Evolutionary conservation across 768 basidiomycete genomes (phyloP), one percentile per base, ranked within the genome.

Genomic region (Terana coerulea): DNA sequence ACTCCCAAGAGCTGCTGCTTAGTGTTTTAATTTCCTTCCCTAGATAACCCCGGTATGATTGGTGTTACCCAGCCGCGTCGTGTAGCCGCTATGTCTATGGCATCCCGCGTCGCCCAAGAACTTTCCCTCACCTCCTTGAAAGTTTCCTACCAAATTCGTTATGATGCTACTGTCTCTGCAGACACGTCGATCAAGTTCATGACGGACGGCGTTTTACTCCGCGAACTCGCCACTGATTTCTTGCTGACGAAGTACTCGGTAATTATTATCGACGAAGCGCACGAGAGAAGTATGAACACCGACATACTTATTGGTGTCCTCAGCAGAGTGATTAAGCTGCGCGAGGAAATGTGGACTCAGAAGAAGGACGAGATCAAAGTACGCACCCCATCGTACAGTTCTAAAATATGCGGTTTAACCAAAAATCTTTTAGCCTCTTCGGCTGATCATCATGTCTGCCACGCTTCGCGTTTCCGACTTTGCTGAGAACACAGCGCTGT

Each of bases 391-490:
- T n/a, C 5, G 49, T n/a, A 22, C 12, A 28, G 14, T 22, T 30
- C 14, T 26, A n/a, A 26, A n/a, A 25, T 24, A 15, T 28, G 5
- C 19, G 29, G 14, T 52, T 11, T 48, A 9, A 17, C 30, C 10
- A 42, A 3, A 21, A 22, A 34, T 17, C 14, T 30, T 48, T 14
- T 59, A 90, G 84, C 95, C 95, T 10, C 68, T 99, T 14, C 85
- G 97, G 17, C 75, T 99, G 45, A 81, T 98, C 54, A 97, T 99
- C 69, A 99, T 99, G 97, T 99, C 97, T 12, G 97, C 97, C 3
- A 98, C 97, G 0, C 80, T 98, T 5, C 90, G 94, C 22, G 86
- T 98, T 42, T 82, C 83, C 55, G 97, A 98, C 68, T 98, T 99
- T 59, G 82, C 88, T 1, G 83, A 88, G 53, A 98, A 98, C 67